Evolutionary conservation across 768 basidiomycete species (phyloP).

Genomic region (Russula sp.): DNA sequence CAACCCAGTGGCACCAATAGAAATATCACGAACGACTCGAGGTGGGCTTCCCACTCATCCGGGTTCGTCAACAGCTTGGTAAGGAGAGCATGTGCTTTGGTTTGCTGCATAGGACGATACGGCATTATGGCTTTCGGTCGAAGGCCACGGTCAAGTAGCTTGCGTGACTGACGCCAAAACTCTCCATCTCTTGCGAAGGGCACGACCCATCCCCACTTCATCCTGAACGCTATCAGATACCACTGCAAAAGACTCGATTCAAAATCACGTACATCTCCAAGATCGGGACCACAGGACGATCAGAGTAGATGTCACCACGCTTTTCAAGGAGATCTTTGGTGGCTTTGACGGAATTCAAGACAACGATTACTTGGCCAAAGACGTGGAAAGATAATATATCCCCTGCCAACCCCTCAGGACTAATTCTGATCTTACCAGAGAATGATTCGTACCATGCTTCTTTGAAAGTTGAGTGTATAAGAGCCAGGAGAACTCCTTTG

Average conservation of each 20-base stretch:
- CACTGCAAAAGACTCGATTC: not conserved
- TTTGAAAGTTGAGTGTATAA: not conserved
- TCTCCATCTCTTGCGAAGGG: not conserved
- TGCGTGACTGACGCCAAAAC: not conserved
- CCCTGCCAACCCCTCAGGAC: not conserved
- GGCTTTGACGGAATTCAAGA: conserved; percentile 41
- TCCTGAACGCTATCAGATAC: not conserved
- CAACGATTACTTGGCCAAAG: conserved; percentile 40
- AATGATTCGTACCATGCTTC: not conserved
- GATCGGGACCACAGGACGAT: not conserved
- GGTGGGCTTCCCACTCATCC: not conserved
- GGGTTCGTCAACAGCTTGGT: not conserved
- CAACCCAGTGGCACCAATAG: not conserved
- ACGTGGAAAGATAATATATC: conserved; percentile 25
- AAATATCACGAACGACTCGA: not conserved
- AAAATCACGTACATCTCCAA: conserved; percentile 1
- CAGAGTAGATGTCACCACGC: conserved; percentile 33
- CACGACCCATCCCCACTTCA: not conserved
- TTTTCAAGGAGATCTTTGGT: conserved; percentile 45
- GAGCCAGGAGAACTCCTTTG: conserved; percentile 8
- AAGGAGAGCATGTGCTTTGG: not conserved
- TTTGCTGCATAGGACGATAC: conserved; percentile 1
- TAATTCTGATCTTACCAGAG: not conserved
- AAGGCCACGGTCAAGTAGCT: conserved; percentile 6
- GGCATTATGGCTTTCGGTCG: not conserved